Evolutionary conservation across 2,329 filamentous ascomycete species (phyloP).

Genomic region (Thelonectria olida): DNA sequence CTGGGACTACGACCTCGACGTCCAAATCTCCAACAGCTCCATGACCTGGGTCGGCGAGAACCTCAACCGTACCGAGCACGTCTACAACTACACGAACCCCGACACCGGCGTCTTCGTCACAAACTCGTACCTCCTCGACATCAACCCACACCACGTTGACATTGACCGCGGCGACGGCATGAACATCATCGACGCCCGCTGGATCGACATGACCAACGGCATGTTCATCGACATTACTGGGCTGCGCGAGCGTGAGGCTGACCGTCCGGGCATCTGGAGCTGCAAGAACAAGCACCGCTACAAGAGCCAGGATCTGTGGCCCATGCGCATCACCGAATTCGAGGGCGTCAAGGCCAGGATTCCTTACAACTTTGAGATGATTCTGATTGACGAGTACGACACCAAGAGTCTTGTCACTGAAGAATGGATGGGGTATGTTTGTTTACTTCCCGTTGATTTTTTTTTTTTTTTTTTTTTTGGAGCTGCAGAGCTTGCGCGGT

Average conservation of each 20-base stretch:
- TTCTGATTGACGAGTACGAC: slow-evolving; percentile 73
- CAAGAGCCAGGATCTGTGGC: slow-evolving; percentile 75
- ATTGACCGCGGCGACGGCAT: slow-evolving; percentile 70
- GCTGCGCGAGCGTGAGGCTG: slow-evolving; percentile 71
- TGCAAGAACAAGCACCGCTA: slow-evolving; percentile 86
- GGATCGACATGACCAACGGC: slow-evolving; percentile 80
- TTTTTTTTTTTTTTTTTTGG: slow-evolving; percentile 5
- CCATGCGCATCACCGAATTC: slow-evolving; percentile 77
- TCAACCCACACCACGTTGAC: slow-evolving; percentile 76
- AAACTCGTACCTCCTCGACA: slow-evolving; percentile 74
- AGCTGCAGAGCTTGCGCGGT: no score
- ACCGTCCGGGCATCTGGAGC: slow-evolving; percentile 72
- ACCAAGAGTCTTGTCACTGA: slow-evolving; percentile 68
- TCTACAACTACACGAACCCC: slow-evolving; percentile 58
- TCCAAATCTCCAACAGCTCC: slow-evolving; percentile 76
- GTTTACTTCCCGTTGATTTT: neutral
- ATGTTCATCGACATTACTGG: slow-evolving; percentile 88
- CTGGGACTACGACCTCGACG: slow-evolving; percentile 88
- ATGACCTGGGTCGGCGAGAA: slow-evolving; percentile 71
- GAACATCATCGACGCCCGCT: slow-evolving; percentile 86
- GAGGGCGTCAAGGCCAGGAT: slow-evolving; percentile 77
- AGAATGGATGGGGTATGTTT: slow-evolving; percentile 68
- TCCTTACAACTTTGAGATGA: slow-evolving; percentile 73
- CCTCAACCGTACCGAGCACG: slow-evolving; percentile 74
- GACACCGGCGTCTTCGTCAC: slow-evolving; percentile 51